Base-by-base conservation (phyloP, 371 early-diverging fungal genomes). In the Capillidium rhysosporum region DNA sequence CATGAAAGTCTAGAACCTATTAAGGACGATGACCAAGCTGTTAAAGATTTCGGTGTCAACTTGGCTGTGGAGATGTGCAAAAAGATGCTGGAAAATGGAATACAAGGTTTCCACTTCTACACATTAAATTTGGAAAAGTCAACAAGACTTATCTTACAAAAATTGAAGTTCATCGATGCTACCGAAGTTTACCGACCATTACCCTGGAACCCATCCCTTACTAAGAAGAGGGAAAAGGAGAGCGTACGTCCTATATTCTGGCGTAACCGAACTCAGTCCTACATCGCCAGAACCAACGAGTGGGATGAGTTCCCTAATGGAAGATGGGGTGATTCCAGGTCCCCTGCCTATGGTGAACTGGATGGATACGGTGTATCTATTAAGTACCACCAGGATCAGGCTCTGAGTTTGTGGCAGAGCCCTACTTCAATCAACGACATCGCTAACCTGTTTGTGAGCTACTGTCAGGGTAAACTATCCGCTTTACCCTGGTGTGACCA, bases 281-380 rank as follows among this genome's bases (percentile, higher is more conserved):
- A 97, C 69, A 81, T 94, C 57, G 67, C 77, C 51, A 83, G 94
- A 52, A 97, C 97, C 2, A 90, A 89, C 59, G 69, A 79, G 21
- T 96, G 97, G 97, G 95, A 97, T 68, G 95, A 94, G 60, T 97
- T 89, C 63, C 95, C 94, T 21, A 97, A 97, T 64, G 97, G 97
- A 38, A 82, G 97, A 46, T 97, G 95, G 97, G 95, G 95, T 38
- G 93, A 94, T 61, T 78, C 92, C 20, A 75, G 93, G 14, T 94
- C 94, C 5, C 82, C 86, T 30, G 90, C 94, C 9, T 96, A 80
- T 69, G 94, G 97, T 56, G 93, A 96, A 55, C 66, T 94, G 57
- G 92, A 89, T 60, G 85, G 90, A 31, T 89, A 84, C 66, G 86
- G 89, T 52, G 75, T 86, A 38, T 75, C 83, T 26, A 72, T 91